phyloP scores from a whole-genome alignment of 768 basidiomycete species.

The Amanita molliuscula region DNA sequence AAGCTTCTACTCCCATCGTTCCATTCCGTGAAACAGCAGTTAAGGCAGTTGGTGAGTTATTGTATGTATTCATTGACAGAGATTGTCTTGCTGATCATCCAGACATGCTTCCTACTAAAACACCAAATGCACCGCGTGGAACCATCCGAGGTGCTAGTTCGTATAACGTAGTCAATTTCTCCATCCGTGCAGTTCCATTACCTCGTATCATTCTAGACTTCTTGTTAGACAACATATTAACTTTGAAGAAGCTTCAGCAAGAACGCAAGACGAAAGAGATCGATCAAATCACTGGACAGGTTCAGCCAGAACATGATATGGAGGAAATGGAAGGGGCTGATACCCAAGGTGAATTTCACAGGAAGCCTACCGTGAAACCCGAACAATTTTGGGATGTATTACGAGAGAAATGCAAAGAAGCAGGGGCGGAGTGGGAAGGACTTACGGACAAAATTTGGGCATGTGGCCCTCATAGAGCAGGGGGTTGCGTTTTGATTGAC shows the following conservation, averaged over 20 bases:
- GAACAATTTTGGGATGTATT: slow-evolving; percentile 79
- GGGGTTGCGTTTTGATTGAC: slow-evolving; percentile 83
- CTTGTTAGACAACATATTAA: slow-evolving; percentile 58
- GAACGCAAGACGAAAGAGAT: slow-evolving; percentile 25
- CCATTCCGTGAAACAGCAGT: slow-evolving; percentile 96
- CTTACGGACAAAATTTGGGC: slow-evolving; percentile 72
- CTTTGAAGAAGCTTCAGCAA: slow-evolving; percentile 52
- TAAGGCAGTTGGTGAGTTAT: slow-evolving; percentile 53
- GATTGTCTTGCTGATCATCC: background rate
- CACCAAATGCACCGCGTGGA: slow-evolving; percentile 58
- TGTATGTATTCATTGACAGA: background rate
- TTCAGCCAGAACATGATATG: background rate
- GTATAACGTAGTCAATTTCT: slow-evolving; percentile 68
- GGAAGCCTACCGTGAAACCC: slow-evolving; percentile 52
- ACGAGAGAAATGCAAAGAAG: slow-evolving; percentile 48
- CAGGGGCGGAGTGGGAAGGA: slow-evolving; percentile 80
- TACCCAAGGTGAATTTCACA: slow-evolving; percentile 46
- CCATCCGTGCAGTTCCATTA: slow-evolving; percentile 73
- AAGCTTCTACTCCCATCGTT: slow-evolving; percentile 91
- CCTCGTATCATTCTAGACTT: slow-evolving; percentile 67
- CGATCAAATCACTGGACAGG: slow-evolving; percentile 19
- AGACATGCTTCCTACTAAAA: slow-evolving; percentile 89
- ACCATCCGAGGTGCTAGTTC: slow-evolving; percentile 64
- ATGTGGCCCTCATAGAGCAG: slow-evolving; percentile 83
- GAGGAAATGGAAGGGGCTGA: slow-evolving; percentile 30